phyloP scores from a whole-genome alignment of 1,139 yeast genomes.

The Candida dubliniensis region DNA sequence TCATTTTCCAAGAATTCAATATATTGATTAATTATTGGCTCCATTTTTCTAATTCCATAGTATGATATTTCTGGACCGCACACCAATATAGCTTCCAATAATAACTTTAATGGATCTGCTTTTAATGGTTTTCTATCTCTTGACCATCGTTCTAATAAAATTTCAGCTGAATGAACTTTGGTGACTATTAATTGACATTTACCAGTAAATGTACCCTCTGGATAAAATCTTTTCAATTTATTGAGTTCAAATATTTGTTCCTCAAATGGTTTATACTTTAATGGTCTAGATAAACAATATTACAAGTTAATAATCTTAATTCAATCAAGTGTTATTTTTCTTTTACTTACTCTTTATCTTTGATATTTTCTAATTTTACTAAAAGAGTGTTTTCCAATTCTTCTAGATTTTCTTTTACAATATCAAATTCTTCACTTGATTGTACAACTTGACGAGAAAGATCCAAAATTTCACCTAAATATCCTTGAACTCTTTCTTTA shows the following conservation, averaged over 20 bases:
- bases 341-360: constrained; percentile 6
- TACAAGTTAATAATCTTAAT: not conserved
- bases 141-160: constrained; percentile 10
- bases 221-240: constrained; percentile 6
- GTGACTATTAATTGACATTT: constrained; percentile 12
- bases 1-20: constrained; percentile 4
- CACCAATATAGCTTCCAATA: constrained; percentile 12
- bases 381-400: constrained; percentile 5
- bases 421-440: constrained; percentile 6
- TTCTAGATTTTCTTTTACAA: constrained; percentile 5
- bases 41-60: constrained; percentile 9
- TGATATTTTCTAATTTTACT: constrained; percentile 4
- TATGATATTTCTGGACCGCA: constrained; percentile 14
- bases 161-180: constrained; percentile 8
- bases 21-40: constrained; percentile 12
- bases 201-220: constrained; percentile 12
- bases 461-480: constrained; percentile 15
- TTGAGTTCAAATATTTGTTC: constrained; percentile 13
- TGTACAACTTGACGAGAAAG: constrained; percentile 7
- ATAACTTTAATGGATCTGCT: constrained; percentile 7
- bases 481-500: constrained; percentile 10
- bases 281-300: not conserved
- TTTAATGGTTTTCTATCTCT: constrained; percentile 9
- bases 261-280: constrained; percentile 10
- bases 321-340: not conserved